These are phyloP conservation scores for Gloeopeniophorella convolvens DNA, from an alignment of 768 basidiomycete genomes.

Conservation along the genomic window DNA sequence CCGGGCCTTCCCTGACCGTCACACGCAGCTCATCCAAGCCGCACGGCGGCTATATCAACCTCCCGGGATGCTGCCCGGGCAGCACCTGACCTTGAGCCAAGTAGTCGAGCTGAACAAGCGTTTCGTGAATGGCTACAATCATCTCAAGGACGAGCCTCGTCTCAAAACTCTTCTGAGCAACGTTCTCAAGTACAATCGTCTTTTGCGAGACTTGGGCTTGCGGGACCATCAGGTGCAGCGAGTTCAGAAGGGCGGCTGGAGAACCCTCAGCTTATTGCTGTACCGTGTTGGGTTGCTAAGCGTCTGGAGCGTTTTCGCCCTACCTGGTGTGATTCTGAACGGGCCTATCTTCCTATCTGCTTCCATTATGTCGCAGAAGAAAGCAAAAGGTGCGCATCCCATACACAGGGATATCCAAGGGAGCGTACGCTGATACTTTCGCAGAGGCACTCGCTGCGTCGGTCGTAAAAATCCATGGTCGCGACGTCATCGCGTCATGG, in stretches of 20 bases:
- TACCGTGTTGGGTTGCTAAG: constrained; percentile 76
- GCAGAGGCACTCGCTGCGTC: constrained; percentile 93
- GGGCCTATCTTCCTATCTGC: constrained; percentile 92
- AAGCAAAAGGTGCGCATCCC: constrained; percentile 65
- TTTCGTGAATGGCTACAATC: constrained; percentile 84
- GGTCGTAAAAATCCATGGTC: constrained; percentile 85
- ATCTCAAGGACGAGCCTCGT: constrained; percentile 87
- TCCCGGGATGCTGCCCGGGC: too few relatives aligned
- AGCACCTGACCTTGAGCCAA: constrained; percentile 87
- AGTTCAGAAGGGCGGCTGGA: constrained; percentile 80
- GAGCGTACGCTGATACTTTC: neutral
- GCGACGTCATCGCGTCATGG: constrained; percentile 94
- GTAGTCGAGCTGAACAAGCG: constrained; percentile 92
- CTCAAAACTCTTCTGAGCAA: constrained; percentile 71
- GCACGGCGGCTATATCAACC: constrained; percentile 88
- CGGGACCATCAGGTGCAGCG: constrained; percentile 91
- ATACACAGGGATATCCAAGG: neutral
- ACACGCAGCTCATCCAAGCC: constrained; percentile 83
- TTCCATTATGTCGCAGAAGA: constrained; percentile 75
- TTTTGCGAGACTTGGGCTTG: constrained; percentile 80
- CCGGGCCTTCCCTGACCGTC: neutral
- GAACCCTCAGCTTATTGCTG: constrained; percentile 70
- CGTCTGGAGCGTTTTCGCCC: constrained; percentile 74
- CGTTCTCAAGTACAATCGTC: constrained; percentile 85
- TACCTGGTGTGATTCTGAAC: constrained; percentile 88